These are phyloP conservation scores for Pezicula rhizophila DNA, from an alignment of 2,329 filamentous ascomycete species.

Conservation along the genomic window DNA sequence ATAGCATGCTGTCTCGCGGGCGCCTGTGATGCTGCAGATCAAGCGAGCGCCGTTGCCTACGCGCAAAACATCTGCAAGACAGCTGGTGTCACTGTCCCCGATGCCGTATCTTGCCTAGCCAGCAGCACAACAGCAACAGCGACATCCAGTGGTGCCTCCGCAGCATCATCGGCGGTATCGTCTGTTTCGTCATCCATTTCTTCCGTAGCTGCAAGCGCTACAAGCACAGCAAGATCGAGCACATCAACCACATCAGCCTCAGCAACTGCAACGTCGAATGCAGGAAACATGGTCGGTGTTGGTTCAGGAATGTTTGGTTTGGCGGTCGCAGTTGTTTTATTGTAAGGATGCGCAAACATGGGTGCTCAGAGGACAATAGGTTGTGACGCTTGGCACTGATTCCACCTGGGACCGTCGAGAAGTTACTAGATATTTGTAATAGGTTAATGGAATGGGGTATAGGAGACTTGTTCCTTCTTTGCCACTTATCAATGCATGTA, in stretches of 20 bases:
- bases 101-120: constrained; percentile 13
- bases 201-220: neutral
- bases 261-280: constrained; percentile 11
- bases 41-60: constrained; percentile 27
- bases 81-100: constrained; percentile 26
- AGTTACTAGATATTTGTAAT: too few species aligned
- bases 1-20: constrained; percentile 44
- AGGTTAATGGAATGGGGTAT: too few species aligned
- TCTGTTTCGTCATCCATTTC: neutral
- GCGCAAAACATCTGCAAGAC: constrained; percentile 29
- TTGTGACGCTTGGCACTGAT: too few species aligned
- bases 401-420: too few species aligned
- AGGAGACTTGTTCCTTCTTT: too few species aligned
- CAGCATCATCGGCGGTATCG: constrained; percentile 1
- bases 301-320: constrained; percentile 19
- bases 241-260: constrained; percentile 3
- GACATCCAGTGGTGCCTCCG: neutral
- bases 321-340: constrained; percentile 15
- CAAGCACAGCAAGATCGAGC: constrained; percentile 2
- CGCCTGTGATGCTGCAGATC: constrained; percentile 35
- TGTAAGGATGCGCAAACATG: constrained; percentile 9
- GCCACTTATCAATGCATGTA: too few species aligned
- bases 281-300: constrained; percentile 16
- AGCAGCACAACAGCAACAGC: constrained; percentile 1
- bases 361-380: neutral